A percentile compares a stretch with the other conserved stretches of the same genome.
Evolutionary conservation across 805 yeast species (phyloP).

Genomic region (Yarrowia yakushimensis): DNA sequence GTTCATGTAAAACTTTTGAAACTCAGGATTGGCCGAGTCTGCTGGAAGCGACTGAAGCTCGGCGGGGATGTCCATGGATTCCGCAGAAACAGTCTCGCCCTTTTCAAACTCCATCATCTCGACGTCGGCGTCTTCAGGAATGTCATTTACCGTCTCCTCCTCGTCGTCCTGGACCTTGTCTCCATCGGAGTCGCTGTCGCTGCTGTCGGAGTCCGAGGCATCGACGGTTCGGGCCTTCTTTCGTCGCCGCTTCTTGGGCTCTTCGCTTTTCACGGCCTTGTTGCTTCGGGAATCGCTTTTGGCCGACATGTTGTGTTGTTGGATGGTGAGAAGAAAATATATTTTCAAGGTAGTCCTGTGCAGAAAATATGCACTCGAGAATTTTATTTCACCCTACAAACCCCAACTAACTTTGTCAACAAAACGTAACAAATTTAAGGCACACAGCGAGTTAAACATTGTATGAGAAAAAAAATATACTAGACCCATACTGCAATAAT

Average conservation of each 20-base stretch:
- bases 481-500: too few species aligned
- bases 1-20: constrained; percentile 43
- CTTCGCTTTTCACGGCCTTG: constrained; percentile 6
- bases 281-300: not conserved
- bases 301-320: not conserved
- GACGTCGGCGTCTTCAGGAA: not conserved
- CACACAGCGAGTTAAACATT: too few species aligned
- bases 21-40: constrained; percentile 26
- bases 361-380: not conserved
- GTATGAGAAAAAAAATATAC: too few species aligned
- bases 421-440: too few species aligned
- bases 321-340: not conserved
- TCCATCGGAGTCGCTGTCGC: not conserved
- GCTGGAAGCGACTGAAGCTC: not conserved
- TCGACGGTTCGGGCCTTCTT: constrained; percentile 34
- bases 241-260: constrained; percentile 29
- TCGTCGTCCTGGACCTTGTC: not conserved
- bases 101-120: constrained; percentile 31
- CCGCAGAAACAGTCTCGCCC: constrained; percentile 13
- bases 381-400: too few species aligned
- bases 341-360: not conserved
- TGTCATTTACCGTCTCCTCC: not conserved
- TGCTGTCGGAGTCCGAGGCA: constrained; percentile 30
- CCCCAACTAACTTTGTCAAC: too few species aligned
- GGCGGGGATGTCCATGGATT: not conserved